These are phyloP conservation scores for Fraxinus nigra DNA, from an alignment of 305 asterid species.

Conservation along the genomic window DNA sequence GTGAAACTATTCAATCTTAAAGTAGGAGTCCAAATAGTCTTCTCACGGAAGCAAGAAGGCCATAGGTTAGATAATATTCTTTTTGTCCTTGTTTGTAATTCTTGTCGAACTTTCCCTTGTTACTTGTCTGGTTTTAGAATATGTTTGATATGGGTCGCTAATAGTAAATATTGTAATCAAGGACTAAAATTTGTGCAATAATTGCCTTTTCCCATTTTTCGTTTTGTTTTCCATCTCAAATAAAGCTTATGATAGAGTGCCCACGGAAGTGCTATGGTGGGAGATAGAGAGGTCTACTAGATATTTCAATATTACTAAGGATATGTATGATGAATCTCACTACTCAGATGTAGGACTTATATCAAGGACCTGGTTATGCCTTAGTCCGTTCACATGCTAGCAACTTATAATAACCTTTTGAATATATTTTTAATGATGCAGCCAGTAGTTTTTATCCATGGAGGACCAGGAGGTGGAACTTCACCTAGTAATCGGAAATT, in stretches of 20 bases:
- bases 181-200: not conserved
- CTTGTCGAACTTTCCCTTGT: not conserved
- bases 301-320: not conserved
- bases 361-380: not conserved
- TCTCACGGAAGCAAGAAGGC: not conserved
- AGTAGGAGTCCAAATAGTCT: not conserved
- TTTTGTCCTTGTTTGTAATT: not conserved
- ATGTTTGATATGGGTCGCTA: not conserved
- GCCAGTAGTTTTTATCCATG: constrained; percentile 93
- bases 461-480: constrained; percentile 98
- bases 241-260: not conserved
- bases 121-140: not conserved
- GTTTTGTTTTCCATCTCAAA: not conserved
- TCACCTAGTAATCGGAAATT: constrained; percentile 82
- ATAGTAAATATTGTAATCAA: not conserved
- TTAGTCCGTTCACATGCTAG: not conserved
- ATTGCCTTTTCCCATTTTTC: not conserved
- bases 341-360: not conserved
- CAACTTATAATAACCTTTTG: constrained; percentile 11
- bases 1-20: not conserved
- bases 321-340: not conserved
- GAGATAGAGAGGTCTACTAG: not conserved
- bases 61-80: not conserved
- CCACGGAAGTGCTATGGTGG: not conserved
- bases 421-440: constrained; percentile 35